These are phyloP conservation scores for Verruconis gallopava DNA, from an alignment of 2,329 filamentous ascomycete species.

Conservation along the genomic window DNA sequence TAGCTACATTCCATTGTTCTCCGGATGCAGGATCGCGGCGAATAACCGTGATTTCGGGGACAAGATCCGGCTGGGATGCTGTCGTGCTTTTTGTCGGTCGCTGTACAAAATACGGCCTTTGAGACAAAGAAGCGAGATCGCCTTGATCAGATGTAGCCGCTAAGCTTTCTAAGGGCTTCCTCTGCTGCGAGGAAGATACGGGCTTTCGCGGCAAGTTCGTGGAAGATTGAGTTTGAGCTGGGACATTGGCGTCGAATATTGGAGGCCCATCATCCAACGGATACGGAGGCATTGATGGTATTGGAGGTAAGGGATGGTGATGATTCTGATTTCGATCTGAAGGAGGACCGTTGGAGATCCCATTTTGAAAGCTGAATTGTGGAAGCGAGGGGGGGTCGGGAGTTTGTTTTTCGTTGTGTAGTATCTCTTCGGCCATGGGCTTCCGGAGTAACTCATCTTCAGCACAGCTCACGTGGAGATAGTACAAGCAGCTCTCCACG, in stretches of 20 bases:
- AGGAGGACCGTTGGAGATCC: no score
- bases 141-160: no score
- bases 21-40: constrained; percentile 35
- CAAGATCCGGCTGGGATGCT: not conserved
- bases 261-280: not conserved
- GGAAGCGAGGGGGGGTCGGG: not conserved
- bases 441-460: constrained; percentile 32
- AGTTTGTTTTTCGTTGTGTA: not conserved
- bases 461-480: constrained; percentile 63
- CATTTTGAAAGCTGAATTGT: no score
- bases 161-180: not conserved
- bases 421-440: constrained; percentile 10
- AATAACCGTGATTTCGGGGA: constrained; percentile 26
- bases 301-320: not conserved
- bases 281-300: not conserved
- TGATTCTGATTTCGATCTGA: no score
- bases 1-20: constrained; percentile 39
- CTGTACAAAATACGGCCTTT: not conserved
- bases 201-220: not conserved
- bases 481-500: constrained; percentile 79
- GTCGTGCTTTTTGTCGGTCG: not conserved
- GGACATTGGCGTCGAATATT: not conserved
- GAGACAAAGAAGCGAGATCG: no score
- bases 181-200: not conserved
- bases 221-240: not conserved